Base-by-base conservation (phyloP, 163 green algal genomes). In the Chlamydomonas reinhardtii region DNA sequence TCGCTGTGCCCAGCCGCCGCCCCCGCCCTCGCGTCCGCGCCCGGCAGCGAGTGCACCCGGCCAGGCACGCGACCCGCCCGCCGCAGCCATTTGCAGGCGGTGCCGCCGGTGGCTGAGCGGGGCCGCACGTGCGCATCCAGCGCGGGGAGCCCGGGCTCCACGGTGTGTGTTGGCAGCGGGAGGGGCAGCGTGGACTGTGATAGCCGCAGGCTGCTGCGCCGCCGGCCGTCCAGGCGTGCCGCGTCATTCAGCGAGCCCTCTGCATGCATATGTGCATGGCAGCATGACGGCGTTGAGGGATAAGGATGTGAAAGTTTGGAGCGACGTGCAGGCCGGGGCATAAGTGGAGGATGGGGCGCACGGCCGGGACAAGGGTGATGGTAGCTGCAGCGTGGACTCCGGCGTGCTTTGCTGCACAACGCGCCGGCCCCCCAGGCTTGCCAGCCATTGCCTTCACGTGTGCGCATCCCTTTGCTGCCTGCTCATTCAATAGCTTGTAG, bases 1-100 rank as follows among this genome's bases (percentile, higher is more conserved):
- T 56, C 12, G 74, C 22, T 24, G 29, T 34, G 6, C n/a, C 19
- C 16, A 20, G n/a, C 65, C 65, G 14, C 2, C n/a, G 6, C n/a
- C 65, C 65, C 2, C 65, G 65, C n/a, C n/a, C 27, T 22, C 4
- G 4, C 65, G 29, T 27, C 27, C 3, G 16, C 65, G 65, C 19
- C 65, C 59, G 69, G 59, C 32, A 85, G 68, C 4, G 79, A 85
- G 79, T 78, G 27, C 68, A 85, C 79, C 16, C 73, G 68, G 4
- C 52, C 79, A 2, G 79, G 79, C 48, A 77, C 68, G n/a, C 79
- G 68, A 17, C 79, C 79, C 0, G 52, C 5, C 17, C 34, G 52
- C 52, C 79, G 48, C 31, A 85, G 79, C 79, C 79, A 85, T 69
- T 85, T 85, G 79, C 25, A 48, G 31, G 54, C 32, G 52, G 20